These are phyloP conservation scores for Bryum argenteum DNA, from an alignment of 225 moss, liverwort and hornwort genomes.

Conservation along the genomic window DNA sequence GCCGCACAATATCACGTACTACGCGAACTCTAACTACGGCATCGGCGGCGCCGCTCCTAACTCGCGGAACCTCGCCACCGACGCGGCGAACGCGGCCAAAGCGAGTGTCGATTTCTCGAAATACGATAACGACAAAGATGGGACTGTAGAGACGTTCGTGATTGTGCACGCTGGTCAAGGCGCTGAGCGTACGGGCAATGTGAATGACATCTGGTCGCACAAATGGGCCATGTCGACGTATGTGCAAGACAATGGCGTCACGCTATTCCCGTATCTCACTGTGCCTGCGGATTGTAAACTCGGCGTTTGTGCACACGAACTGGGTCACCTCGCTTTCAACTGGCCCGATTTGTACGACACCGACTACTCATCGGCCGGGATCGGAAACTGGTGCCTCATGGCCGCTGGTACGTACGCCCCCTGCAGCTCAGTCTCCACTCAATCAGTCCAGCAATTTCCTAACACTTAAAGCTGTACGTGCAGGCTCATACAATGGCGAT, in stretches of 20 bases:
- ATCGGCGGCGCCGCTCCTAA: conserved; percentile 15
- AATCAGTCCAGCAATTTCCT: too few relatives aligned
- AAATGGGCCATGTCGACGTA: conserved; percentile 42
- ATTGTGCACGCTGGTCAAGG: conserved; percentile 47
- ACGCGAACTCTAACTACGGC: conserved; percentile 38
- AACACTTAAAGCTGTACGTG: too few relatives aligned
- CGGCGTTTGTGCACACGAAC: conserved; percentile 55
- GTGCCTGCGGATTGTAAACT: conserved; percentile 47
- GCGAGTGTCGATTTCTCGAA: conserved; percentile 23
- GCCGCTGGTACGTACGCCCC: conserved; percentile 21
- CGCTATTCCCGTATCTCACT: conserved; percentile 50
- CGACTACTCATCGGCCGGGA: conserved; percentile 44
- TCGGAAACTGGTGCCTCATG: conserved; percentile 63
- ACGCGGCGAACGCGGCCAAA: conserved; percentile 43
- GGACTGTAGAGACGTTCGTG: conserved; percentile 46
- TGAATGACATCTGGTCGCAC: conserved; percentile 57
- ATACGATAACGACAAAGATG: conserved; percentile 54
- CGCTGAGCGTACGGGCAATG: conserved; percentile 38
- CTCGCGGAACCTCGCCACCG: conserved; percentile 28
- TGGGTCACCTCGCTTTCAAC: conserved; percentile 53
- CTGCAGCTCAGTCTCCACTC: neutral
- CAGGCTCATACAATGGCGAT: conserved; percentile 46
- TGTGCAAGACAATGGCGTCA: conserved; percentile 37
- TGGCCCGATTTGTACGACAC: conserved; percentile 59
- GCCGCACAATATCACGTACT: conserved; percentile 40